Conservation (phyloP, 352 stramenopile genomes). For the Thalassiosira oceanica region DNA sequence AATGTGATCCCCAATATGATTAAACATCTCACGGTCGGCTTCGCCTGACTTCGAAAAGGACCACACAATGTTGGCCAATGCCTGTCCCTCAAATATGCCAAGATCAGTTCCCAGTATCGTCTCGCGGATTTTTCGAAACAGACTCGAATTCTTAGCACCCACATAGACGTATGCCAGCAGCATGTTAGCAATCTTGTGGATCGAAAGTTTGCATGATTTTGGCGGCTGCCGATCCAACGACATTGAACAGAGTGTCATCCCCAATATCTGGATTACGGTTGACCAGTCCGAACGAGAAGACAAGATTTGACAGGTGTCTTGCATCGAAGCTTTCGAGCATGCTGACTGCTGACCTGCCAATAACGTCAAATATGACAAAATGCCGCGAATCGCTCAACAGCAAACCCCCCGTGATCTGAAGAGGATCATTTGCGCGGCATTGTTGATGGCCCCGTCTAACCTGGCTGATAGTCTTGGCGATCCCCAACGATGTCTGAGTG, state of each 20-base stretch:
- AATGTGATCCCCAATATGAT: no score
- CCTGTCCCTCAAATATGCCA: no score
- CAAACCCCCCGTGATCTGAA: conserved; percentile 7
- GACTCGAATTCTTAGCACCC: no score
- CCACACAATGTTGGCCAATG: no score
- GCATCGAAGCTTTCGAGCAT: conserved; percentile 6
- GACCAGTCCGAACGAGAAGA: background rate
- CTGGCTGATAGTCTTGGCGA: conserved; percentile 2
- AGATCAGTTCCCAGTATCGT: no score
- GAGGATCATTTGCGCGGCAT: background rate
- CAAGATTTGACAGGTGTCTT: conserved; percentile 7
- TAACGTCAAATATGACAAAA: conserved; percentile 7
- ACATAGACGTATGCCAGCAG: conserved; percentile 15
- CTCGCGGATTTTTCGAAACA: no score
- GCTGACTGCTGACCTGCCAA: background rate
- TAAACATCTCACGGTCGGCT: no score
- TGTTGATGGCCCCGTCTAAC: background rate
- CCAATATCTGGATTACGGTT: background rate
- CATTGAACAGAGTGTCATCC: conserved; percentile 1
- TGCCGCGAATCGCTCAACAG: conserved; percentile 9
- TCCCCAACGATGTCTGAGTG: background rate
- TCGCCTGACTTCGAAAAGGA: no score
- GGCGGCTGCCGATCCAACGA: no score
- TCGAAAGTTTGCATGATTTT: no score
- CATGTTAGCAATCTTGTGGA: conserved; percentile 6